Percentiles rank a stretch among this genome's conserved stretches.
phyloP scores from a whole-genome alignment of 2,329 filamentous ascomycete genomes.

The Pseudodiploospora longispora region DNA sequence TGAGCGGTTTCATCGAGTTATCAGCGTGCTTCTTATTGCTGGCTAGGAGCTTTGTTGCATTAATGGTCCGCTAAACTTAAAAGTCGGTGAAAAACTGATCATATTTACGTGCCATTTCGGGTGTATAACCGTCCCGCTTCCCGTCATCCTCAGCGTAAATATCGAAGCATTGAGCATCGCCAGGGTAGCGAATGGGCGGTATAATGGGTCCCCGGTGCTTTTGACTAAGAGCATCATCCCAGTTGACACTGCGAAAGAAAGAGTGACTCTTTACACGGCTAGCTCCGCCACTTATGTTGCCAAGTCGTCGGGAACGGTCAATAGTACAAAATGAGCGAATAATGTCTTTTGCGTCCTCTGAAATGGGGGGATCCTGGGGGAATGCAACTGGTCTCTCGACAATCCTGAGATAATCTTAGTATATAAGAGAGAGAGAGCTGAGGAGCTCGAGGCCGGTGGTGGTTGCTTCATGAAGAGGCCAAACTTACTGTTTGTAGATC shows the following conservation, averaged over 20 bases:
- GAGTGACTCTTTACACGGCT: constrained; percentile 64
- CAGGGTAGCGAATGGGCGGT: constrained; percentile 63
- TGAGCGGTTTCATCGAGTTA: too few relatives aligned
- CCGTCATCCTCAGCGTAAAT: constrained; percentile 71
- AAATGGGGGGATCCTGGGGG: constrained; percentile 58
- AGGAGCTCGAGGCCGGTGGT: background rate
- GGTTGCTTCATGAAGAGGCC: background rate
- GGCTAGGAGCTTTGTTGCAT: too few relatives aligned
- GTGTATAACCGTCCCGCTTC: constrained; percentile 57
- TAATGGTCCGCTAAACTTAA: constrained; percentile 25
- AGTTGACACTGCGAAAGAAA: constrained; percentile 67
- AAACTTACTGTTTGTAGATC: constrained; percentile 67
- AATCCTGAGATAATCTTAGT: constrained; percentile 46
- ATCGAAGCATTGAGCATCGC: constrained; percentile 76
- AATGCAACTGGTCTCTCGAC: constrained; percentile 71
- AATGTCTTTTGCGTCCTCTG: constrained; percentile 62
- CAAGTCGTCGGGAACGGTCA: constrained; percentile 68
- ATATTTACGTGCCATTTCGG: constrained; percentile 60
- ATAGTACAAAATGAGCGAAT: constrained; percentile 71
- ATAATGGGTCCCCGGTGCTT: constrained; percentile 62
- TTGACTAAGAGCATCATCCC: constrained; percentile 62
- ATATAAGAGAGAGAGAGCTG: background rate
- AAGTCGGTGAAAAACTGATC: constrained; percentile 67
- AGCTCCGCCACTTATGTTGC: constrained; percentile 70
- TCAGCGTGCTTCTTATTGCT: too few relatives aligned